Percentiles rank a stretch among this genome's conserved stretches.
Conservation (phyloP, 352 stramenopile species). For the Phytophthora pinifolia region DNA sequence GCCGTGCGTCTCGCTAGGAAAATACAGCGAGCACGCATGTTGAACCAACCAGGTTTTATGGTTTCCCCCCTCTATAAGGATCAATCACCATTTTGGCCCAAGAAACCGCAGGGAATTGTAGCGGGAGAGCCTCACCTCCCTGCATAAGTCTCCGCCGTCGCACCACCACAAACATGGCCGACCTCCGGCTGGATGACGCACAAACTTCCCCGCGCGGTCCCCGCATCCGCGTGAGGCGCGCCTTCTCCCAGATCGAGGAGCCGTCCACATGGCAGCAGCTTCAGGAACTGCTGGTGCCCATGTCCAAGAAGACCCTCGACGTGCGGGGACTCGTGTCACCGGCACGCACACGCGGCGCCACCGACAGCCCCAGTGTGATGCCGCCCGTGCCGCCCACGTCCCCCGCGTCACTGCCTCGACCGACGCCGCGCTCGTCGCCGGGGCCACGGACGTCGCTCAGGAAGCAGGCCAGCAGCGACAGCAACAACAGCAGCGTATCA, state of each 20-base stretch:
- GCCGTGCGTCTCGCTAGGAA: too few relatives aligned
- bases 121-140: too few relatives aligned
- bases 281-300: conserved; percentile 16
- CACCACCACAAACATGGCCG: conserved; percentile 7
- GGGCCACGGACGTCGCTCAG: neutral
- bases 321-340: conserved; percentile 59
- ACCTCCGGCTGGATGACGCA: conserved; percentile 1
- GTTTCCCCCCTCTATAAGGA: too few relatives aligned
- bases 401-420: conserved; percentile 14
- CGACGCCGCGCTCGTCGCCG: conserved; percentile 16
- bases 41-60: too few relatives aligned
- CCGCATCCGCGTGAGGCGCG: conserved; percentile 40
- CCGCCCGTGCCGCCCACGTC: conserved; percentile 24
- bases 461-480: conserved; percentile 14
- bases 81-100: too few relatives aligned
- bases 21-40: too few relatives aligned
- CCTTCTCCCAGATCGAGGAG: conserved; percentile 72
- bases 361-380: neutral
- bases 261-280: conserved; percentile 39
- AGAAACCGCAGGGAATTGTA: too few relatives aligned
- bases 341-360: conserved; percentile 21
- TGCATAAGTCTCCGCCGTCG: neutral
- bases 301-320: conserved; percentile 56
- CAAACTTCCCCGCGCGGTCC: neutral
- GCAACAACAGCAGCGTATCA: conserved; percentile 20